phyloP scores from a whole-genome alignment of 768 basidiomycete genomes.

The Suillus luteus region DNA sequence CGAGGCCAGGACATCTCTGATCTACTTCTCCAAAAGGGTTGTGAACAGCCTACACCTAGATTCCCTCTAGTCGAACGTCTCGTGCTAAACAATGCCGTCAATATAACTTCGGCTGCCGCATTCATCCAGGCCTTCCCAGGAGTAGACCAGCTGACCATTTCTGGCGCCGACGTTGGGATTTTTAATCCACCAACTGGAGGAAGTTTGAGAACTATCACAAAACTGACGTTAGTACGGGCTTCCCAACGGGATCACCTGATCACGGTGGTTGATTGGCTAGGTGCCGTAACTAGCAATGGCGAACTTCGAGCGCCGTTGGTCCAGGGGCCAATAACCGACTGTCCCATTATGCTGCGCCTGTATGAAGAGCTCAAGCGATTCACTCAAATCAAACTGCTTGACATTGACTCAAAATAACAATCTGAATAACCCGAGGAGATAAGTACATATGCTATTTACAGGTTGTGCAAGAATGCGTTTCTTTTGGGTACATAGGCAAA shows the following conservation, averaged over 20 bases:
- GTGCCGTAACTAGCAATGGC: neutral
- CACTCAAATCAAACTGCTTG: neutral
- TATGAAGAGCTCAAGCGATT: neutral
- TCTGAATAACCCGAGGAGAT: neutral
- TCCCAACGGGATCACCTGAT: neutral
- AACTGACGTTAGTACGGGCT: neutral
- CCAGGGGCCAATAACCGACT: neutral
- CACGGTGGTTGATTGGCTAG: neutral
- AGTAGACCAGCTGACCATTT: constrained; percentile 23
- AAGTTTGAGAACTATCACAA: neutral
- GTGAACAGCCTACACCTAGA: constrained; percentile 15
- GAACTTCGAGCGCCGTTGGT: neutral
- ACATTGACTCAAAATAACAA: neutral
- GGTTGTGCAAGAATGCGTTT: neutral
- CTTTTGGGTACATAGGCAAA: neutral
- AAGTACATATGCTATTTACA: neutral
- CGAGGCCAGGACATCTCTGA: constrained; percentile 30
- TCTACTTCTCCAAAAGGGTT: constrained; percentile 22
- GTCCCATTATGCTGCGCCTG: neutral
- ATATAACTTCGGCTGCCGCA: constrained; percentile 21
- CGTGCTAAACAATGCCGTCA: constrained; percentile 30
- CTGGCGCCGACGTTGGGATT: constrained; percentile 29
- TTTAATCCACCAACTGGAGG: constrained; percentile 15
- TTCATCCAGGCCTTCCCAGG: constrained; percentile 33
- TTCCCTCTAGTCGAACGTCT: constrained; percentile 32